Evolutionary conservation across 441 rosid species (phyloP).

Genomic region (Euphorbia schlechtendalii): DNA sequence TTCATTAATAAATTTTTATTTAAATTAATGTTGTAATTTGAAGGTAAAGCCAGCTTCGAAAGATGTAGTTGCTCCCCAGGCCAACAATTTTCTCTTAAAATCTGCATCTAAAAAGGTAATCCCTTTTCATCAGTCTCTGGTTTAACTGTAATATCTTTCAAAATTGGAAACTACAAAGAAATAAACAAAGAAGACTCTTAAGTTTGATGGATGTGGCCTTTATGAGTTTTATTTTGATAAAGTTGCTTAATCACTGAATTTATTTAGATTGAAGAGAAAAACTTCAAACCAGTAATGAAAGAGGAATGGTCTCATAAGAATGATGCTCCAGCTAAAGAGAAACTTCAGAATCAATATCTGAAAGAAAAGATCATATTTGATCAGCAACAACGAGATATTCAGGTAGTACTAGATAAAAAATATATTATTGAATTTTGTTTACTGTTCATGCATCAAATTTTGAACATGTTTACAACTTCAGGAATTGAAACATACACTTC

Average conservation of each 20-base stretch:
- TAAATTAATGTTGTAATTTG: constrained; percentile 20
- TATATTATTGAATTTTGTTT: constrained; percentile 2
- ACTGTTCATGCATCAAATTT: constrained; percentile 11
- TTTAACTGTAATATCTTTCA: neutral
- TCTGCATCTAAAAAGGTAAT: constrained; percentile 50
- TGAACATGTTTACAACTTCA: constrained; percentile 18
- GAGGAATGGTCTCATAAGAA: constrained; percentile 39
- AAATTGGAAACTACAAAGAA: neutral
- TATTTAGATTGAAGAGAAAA: constrained; percentile 56
- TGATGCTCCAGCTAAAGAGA: constrained; percentile 36
- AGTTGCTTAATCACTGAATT: constrained; percentile 14
- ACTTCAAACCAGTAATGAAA: constrained; percentile 33
- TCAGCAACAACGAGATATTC: constrained; percentile 65
- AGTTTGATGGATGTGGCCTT: neutral
- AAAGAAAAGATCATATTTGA: constrained; percentile 56
- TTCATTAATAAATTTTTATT: constrained; percentile 9
- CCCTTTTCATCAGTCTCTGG: constrained; percentile 14
- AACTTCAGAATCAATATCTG: constrained; percentile 33
- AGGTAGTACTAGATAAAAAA: constrained; percentile 32
- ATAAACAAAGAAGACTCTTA: neutral
- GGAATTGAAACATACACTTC: constrained; percentile 65
- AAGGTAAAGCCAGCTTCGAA: constrained; percentile 43
- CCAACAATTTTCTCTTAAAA: constrained; percentile 39
- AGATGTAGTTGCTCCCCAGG: constrained; percentile 35
- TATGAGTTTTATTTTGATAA: neutral